Conservation (phyloP, 305 asterid genomes). For the Fraxinus latifolia region DNA sequence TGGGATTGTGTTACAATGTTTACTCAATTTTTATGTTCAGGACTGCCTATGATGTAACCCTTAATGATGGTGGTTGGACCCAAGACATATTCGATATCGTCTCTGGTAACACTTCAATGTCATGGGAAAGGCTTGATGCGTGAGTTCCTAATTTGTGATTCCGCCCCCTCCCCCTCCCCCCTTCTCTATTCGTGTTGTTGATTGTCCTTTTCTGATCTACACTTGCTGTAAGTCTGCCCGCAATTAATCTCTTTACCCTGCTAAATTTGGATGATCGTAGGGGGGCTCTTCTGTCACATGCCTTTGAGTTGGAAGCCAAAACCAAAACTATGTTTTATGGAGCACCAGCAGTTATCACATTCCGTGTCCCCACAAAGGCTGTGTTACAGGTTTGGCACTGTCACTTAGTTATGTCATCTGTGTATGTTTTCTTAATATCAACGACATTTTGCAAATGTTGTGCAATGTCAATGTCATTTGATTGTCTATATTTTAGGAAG, state of each 20-base stretch:
- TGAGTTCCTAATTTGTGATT: conserved; percentile 38
- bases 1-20: conserved; percentile 15
- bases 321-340: conserved; percentile 60
- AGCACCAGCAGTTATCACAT: conserved; percentile 76
- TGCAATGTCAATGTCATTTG: neutral
- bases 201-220: neutral
- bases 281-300: conserved; percentile 65
- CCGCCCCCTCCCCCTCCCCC: neutral
- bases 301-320: conserved; percentile 87
- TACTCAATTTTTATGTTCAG: conserved; percentile 36
- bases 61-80: conserved; percentile 76
- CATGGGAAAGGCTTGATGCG: conserved; percentile 96
- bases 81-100: conserved; percentile 52
- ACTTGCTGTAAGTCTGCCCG: conserved; percentile 2
- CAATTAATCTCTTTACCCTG: conserved; percentile 11
- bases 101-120: conserved; percentile 71
- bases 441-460: conserved; percentile 7
- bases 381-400: conserved; percentile 66
- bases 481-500: conserved; percentile 48
- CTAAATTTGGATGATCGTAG: conserved; percentile 36
- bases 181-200: neutral
- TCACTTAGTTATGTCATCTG: neutral
- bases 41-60: conserved; percentile 85
- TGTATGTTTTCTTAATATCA: conserved; percentile 3
- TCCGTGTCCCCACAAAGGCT: conserved; percentile 81